Base-by-base conservation (phyloP, 2,329 filamentous ascomycete species). In the Lecanicillium sp. region DNA sequence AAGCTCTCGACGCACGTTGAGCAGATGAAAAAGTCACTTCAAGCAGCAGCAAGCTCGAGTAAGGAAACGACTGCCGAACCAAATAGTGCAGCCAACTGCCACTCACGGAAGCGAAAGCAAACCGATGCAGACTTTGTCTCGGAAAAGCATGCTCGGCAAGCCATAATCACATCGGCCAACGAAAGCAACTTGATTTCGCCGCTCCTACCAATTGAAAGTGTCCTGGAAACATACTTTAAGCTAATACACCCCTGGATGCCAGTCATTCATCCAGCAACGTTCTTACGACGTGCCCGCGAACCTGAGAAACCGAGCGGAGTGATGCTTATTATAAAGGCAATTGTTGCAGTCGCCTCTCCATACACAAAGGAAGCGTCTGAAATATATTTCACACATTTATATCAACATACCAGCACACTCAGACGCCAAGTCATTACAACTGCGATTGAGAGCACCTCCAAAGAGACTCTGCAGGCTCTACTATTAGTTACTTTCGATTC, bases 241-340 rank as follows among this genome's bases (percentile, higher is more conserved):
- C 41, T 51, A 3, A 51, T 65, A 1, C 62, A 65, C 35, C 60
- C 61, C 2, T 66, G 60, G 56, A 62, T 63, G 18, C 50, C 50
- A 3, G 50, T 52, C 28, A 9, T 52, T 4, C 49, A 52, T 29
- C 30, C 40, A 2, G 16, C 36, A 9, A 40, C 40, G 8, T 44
- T 44, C 16, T 22, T 37, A 3, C 15, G 18, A 14, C 37, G 37
- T 20, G 33, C 40, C 5, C 40, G 36, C 5, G 43, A 44, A 3
- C 12, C 31, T 1, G 20, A 39, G 3, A 20, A 37, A 9, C 13
- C 20, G 2, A 15, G 13, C 13, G 36, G 40, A 5, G 25, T 42
- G 5, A 20, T 20, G 5, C 28, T 42, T 6, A 32, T 44, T 9
- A n/a, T 40, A 4, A 19, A 38, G 5, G 43, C 43, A 11, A 42